Conservation (phyloP, 2,329 filamentous ascomycete genomes). For the Salinomyces thailandicus region DNA sequence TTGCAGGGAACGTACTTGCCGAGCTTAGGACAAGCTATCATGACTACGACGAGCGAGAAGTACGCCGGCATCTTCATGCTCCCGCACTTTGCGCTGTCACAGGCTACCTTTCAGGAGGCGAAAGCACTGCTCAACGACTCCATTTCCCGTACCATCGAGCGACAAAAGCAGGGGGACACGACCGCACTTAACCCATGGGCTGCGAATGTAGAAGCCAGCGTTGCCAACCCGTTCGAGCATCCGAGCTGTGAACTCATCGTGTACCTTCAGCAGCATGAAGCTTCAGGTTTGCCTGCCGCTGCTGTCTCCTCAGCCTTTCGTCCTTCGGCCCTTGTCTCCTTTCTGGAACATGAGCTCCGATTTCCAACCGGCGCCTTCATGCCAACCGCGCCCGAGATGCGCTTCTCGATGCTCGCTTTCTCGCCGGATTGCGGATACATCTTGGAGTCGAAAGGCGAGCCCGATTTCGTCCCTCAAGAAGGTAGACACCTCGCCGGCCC, state of each 20-base stretch:
- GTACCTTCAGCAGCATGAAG: conserved; percentile 58
- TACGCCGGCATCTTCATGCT: conserved; percentile 81
- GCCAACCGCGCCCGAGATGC: conserved; percentile 40
- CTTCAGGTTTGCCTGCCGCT: conserved; percentile 5
- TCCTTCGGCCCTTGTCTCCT: conserved; percentile 33
- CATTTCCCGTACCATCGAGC: conserved; percentile 55
- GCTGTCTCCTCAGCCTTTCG: too few relatives aligned
- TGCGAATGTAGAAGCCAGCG: conserved; percentile 50
- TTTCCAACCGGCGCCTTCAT: conserved; percentile 49
- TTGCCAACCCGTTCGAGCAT: conserved; percentile 46
- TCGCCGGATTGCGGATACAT: conserved; percentile 59
- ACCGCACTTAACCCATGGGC: conserved; percentile 59
- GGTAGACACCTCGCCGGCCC: conserved; percentile 44
- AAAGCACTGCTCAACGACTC: conserved; percentile 59
- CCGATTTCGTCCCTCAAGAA: conserved; percentile 42
- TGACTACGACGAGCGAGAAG: conserved; percentile 88
- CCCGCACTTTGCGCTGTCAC: conserved; percentile 64
- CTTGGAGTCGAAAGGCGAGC: conserved; percentile 50
- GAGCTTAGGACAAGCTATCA: conserved; percentile 63
- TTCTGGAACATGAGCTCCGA: conserved; percentile 49
- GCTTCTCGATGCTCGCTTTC: conserved; percentile 51
- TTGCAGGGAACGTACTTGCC: conserved; percentile 81
- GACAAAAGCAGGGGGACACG: conserved; percentile 51
- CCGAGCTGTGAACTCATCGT: conserved; percentile 85
- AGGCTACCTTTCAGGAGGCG: conserved; percentile 38